Evolutionary conservation across 441 rosid species (phyloP).

Genomic region (Eruca vesicaria): DNA sequence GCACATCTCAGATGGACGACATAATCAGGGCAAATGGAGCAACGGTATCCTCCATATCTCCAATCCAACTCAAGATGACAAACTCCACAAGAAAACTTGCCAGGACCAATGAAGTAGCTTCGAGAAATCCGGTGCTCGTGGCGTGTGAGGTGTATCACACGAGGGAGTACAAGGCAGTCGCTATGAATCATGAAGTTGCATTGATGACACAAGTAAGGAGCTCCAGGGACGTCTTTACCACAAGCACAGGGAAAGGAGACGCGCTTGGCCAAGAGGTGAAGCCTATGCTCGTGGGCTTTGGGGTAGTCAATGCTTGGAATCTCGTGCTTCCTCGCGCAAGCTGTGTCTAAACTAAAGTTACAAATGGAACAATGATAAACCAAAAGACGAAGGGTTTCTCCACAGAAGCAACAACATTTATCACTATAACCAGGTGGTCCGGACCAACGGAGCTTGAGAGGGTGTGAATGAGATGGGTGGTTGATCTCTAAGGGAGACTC

Average conservation of each 20-base stretch:
- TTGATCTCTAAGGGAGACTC: conserved; percentile 17
- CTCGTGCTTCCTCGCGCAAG: conserved; percentile 18
- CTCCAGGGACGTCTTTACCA: conserved; percentile 37
- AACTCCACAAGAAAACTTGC: neutral
- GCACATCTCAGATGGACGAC: conserved; percentile 15
- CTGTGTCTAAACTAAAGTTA: conserved; percentile 7
- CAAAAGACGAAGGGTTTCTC: neutral
- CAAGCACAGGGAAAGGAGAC: conserved; percentile 36
- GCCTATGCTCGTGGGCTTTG: conserved; percentile 18
- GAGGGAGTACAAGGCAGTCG: conserved; percentile 16
- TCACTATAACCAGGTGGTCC: neutral
- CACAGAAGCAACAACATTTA: conserved; percentile 5
- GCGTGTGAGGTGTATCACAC: neutral
- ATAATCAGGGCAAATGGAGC: conserved; percentile 12
- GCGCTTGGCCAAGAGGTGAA: conserved; percentile 8
- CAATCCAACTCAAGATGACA: neutral
- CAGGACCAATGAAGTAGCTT: neutral
- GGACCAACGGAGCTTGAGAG: conserved; percentile 16
- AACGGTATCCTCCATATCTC: conserved; percentile 15
- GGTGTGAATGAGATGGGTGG: conserved; percentile 25
- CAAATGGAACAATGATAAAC: conserved; percentile 18
- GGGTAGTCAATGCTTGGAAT: conserved; percentile 11
- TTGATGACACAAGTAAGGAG: conserved; percentile 44
- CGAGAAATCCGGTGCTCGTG: conserved; percentile 21
- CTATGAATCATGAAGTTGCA: conserved; percentile 24